Percentiles rank a stretch among this genome's conserved stretches.
Conservation (phyloP, 2,329 filamentous ascomycete species). For the Penicillium sp. region DNA sequence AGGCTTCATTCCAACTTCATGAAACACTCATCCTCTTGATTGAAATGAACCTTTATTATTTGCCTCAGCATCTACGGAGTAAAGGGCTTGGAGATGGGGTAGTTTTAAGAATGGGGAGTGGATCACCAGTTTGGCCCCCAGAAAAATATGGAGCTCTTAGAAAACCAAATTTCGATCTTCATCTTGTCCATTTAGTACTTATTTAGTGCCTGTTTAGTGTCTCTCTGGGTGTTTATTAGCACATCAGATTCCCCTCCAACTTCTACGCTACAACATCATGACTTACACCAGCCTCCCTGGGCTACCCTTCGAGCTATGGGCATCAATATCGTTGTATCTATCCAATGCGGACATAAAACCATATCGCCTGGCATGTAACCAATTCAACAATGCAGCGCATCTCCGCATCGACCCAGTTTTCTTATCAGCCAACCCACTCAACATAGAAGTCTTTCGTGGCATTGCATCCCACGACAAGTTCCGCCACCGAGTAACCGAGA, state of each 20-base stretch:
- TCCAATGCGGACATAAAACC: not conserved
- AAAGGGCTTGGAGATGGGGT: not conserved
- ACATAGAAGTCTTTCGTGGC: conserved; percentile 29
- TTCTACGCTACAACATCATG: not conserved
- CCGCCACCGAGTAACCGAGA: conserved; percentile 34
- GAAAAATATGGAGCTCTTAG: not conserved
- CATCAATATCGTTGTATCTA: not conserved
- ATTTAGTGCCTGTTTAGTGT: not conserved
- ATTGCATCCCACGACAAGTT: conserved; percentile 30
- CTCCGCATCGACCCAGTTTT: conserved; percentile 39
- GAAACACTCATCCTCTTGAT: too few species aligned
- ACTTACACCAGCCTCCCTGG: not conserved
- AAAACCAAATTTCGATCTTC: too few species aligned
- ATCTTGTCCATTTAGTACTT: not conserved
- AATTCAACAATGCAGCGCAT: conserved; percentile 6
- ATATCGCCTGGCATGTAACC: not conserved
- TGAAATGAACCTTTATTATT: too few species aligned
- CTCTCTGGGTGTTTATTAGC: not conserved
- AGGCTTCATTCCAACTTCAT: too few species aligned
- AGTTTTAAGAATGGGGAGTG: not conserved
- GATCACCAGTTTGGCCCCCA: not conserved
- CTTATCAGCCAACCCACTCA: conserved; percentile 39
- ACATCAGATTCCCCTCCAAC: not conserved
- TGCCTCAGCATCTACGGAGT: not conserved
- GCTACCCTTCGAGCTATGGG: not conserved